Evolutionary conservation across 2,329 filamentous ascomycete genomes (phyloP), one percentile per base, ranked within the genome.

Genomic region (Pseudogymnoascus pannorum): DNA sequence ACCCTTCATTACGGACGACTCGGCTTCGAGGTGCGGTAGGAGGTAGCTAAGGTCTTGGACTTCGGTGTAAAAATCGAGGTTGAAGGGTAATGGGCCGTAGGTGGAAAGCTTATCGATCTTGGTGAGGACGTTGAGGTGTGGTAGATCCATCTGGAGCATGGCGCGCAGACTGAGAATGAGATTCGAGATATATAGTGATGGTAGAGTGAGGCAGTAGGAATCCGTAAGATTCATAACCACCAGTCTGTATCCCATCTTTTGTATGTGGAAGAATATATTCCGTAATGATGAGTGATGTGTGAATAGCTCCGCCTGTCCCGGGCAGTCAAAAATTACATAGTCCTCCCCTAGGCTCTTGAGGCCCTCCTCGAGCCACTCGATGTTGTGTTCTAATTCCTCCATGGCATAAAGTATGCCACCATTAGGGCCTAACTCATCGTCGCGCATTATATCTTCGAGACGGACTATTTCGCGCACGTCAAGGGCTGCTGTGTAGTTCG

Each of bases 121-220:
- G 62, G 92, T 97, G 24, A 99, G 83, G 64, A 99, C 90, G 71
- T 99, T 99, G 67, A 99, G 81, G 72, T 97, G 91, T 0, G 94
- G 92, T 64, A 97, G 88, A 71, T 97, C 94, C 83, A 99, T 93
- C 76, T 97, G 94, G 60, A 99, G 86, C 93, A 99, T 99, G 68
- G 91, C 92, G 66, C 94, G 88, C 66, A 99, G 85, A 61, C 92
- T 93, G 22, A 99, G 86, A 61, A 99, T 87, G 62, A 99, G 82
- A 68, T 95, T 94, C 67, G 93, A 96, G 63, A 99, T 88, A 75
- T 97, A 99, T 64, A 97, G 84, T 2, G 92, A 97, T 0, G 94
- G 94, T 63, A 95, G 86, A 0, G 92, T 96, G 26, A 97, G 82
- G 73, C 91, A 93, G 72, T 96, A 94, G 4, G 91, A 96, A 74